Evolutionary conservation across 208 protist species (phyloP), one percentile per base, ranked within the genome.

Genomic region (Wallacemonas rigidus): DNA sequence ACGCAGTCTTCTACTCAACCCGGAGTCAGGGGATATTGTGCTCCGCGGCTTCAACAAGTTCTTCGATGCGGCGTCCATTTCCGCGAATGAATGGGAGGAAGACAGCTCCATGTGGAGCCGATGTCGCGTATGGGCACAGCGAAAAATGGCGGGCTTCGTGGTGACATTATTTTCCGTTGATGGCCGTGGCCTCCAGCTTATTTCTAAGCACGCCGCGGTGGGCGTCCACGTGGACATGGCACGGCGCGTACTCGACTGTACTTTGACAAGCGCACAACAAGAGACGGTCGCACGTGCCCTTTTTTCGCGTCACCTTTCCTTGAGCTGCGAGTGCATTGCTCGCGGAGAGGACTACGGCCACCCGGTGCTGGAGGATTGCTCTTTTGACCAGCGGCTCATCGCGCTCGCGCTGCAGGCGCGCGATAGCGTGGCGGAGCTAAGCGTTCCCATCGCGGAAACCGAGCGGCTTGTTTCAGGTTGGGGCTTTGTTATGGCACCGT

Each of bases 1-100:
- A 15, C 80, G 92, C 11, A 90, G 79, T 15, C 78, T 97, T 4
- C 62, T 97, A 3, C 61, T 97, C 7, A 69, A 89, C 50, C 26
- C n/a, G 15, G 67, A 71, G 38, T 77, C 70, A 17, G 85, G 81
- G 45, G 71, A 74, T n/a, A 87, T 97, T 47, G 61, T 88, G n/a
- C 81, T 86, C 47, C 84, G 92, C 53, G 90, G 92, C 44, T 73
- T 97, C 38, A 95, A 97, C 75, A 97, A 97, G 71, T 97, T 97
- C 60, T 87, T 93, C 69, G 90, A 94, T 63, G 12, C 90, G 6
- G 77, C 74, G 12, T 83, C 85, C 8, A 82, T 92, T 14, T 3
- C 12, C 40, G 8, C 12, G 9, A 72, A 80, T 40, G 40, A 50
- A n/a, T 86, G 80, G 83, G 11, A 79, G 45, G 36, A 61, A 5